Evolutionary conservation across 1,139 yeast genomes (phyloP), one percentile per base, ranked within the genome.

Genomic region (Pneumocystis wakefieldiae): DNA sequence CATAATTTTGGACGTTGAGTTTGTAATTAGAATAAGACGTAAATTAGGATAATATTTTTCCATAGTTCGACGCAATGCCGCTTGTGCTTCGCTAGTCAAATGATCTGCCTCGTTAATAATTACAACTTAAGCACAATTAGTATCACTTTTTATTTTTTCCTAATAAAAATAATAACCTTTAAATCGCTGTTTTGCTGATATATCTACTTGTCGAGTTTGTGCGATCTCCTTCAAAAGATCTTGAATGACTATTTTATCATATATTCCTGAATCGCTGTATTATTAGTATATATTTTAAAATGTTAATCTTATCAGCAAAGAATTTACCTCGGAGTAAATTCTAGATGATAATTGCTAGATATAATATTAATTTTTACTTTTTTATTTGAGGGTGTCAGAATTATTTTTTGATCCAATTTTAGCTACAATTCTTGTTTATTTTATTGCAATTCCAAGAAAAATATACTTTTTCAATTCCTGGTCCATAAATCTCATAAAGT

Each of bases 41-140:
- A 92, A 83, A 71, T 89, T 91, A 29, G 86, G 81, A 3, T 97
- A 88, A 75, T 91, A 92, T 72, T 92, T 92, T 72, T 92, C 99
- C 97, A 92, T 94, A 0, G 99, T 92, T 74, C 98, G 82, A 77
- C 98, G 83, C 69, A 92, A 78, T 0, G 98, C 98, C 15, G 97
- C 97, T 73, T 92, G 98, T 0, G 98, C 98, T 73, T 95, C 98
- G 69, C 97, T 81, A 24, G 94, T 85, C 72, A 92, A 80, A 1
- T 89, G 81, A 69, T 92, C 97, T 0, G 98, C 97, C 73, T 92
- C 97, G 72, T 94, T 92, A 65, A 92, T 90, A 15, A 92, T 82
- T 24, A 92, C 97, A 58, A 91, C 87, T 62, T 42, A 53, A n/a
- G 5, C 3, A 1, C 10, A 15, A 17, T 59, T n/a, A 42, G 28